Base-by-base conservation (phyloP, 768 basidiomycete genomes). In the Lentinus brumalis region DNA sequence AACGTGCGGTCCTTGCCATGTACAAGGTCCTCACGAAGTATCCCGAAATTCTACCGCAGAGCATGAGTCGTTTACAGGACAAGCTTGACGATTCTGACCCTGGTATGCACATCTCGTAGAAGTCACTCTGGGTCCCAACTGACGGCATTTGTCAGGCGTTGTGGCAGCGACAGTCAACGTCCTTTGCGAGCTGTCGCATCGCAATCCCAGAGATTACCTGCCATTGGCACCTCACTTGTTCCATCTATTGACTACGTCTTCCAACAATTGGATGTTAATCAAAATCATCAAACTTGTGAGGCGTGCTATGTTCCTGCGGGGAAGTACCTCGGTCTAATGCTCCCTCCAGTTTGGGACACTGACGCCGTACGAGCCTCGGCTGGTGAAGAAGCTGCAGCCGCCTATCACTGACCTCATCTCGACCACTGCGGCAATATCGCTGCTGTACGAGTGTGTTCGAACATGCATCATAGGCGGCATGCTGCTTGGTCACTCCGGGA, bases 231-330 rank as follows among this genome's bases (percentile, higher is more conserved):
- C 97, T 10, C 91, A 92, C 67, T 74, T 98, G 56, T 99, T 98
- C 74, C 93, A 92, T 68, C 82, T 98, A 11, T 78, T 99, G 60
- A 97, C 94, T 0, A 94, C 89, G 2, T 94, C 94, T 11, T 90
- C 92, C 10, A 98, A 99, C 74, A 99, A 99, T 68, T 99, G 97
- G 97, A 96, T 98, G 93, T 83, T 99, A 60, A 99, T 99, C 74
- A 99, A 99, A 76, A 89, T 98, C 56, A 88, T 98, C 72, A 99
- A 99, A 76, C 75, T 98, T 73, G 96, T 95, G 74, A 68, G 82
- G 69, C 31, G 26, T 14, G 50, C 60, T 49, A 50, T 16, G 46
- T 49, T 60, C 39, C 30, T 41, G 18, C 40, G 30, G 53, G 30
- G 52, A 41, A 30, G 29, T 50, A 45, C 47, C 4, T 49, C 61